These are phyloP conservation scores for Echinochloa phyllopogon DNA, from an alignment of 176 grass and related monocot genomes.

Conservation along the genomic window DNA sequence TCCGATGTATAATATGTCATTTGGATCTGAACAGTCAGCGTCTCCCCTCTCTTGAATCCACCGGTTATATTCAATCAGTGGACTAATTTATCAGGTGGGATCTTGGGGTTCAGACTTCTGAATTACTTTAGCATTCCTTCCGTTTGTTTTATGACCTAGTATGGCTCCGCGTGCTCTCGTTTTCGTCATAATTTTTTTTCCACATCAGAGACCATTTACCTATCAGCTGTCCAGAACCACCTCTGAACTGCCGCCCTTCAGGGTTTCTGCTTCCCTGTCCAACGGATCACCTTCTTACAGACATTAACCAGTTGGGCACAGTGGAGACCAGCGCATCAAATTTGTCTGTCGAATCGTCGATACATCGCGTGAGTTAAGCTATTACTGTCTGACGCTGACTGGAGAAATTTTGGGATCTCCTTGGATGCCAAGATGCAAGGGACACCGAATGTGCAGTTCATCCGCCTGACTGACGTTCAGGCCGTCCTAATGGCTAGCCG, in stretches of 20 bases:
- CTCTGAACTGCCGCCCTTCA: not conserved
- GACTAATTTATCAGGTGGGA: conserved; percentile 35
- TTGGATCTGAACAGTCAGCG: conserved; percentile 53
- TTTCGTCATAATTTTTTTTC: not conserved
- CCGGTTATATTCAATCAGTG: conserved; percentile 33
- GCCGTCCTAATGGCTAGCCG: too few relatives aligned
- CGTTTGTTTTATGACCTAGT: not conserved
- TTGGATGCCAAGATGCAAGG: not conserved
- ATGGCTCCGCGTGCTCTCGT: not conserved
- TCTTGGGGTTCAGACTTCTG: conserved; percentile 6
- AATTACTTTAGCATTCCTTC: not conserved
- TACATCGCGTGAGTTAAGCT: not conserved
- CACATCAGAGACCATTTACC: too few relatives aligned
- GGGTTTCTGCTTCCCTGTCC: not conserved
- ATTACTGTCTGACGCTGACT: not conserved
- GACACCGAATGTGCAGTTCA: not conserved
- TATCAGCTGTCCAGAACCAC: not conserved
- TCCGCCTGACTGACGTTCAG: not conserved
- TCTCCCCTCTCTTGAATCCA: conserved; percentile 52
- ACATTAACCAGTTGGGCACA: not conserved
- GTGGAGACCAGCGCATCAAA: not conserved
- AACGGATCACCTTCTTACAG: not conserved
- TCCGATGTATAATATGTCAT: conserved; percentile 48
- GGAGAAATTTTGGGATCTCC: not conserved
- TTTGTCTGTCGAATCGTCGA: not conserved